Evolutionary conservation across 2,329 filamentous ascomycete genomes (phyloP), one percentile per base, ranked within the genome.

Genomic region (Orbilia oligospora): DNA sequence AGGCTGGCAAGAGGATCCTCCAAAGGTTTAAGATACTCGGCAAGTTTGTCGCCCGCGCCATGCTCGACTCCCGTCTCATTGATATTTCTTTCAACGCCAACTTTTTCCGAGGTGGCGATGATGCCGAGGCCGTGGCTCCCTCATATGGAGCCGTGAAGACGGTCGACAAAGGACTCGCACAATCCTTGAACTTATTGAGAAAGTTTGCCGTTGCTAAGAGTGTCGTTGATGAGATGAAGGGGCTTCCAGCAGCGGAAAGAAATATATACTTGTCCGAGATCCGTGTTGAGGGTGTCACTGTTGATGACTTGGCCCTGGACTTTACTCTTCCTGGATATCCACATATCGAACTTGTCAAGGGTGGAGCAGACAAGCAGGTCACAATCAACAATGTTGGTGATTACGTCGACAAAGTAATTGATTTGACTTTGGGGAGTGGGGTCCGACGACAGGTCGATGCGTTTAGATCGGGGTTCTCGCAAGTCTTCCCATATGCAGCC

Each of bases 1-100:
- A 96, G 56, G 91, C 93, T 73, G 94, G 94, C n/a, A 92, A 95
- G 85, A 93, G 93, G 81, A 91, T 97, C 48, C 86, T 97, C 38
- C 91, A 96, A 81, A 86, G 97, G 18, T 99, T 97, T 87, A 97
- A 92, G 84, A 92, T 95, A 83, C 90, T 99, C 22, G 96, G 96
- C 81, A 98, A 97, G 83, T 99, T 99, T 84, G 94, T 98, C 58
- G 96, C 97, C 33, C 91, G 96, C 64, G 97, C 96, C 0, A 98
- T 99, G 96, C 91, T 99, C 67, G 96, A 99, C 84, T 97, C 95
- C 0, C 90, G 96, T 68, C 98, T 99, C 83, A 97, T 99, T 81
- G 96, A 99, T 82, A 91, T 99, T 81, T 96, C 95, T 71, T 96
- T 99, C 85, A 99, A 97, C 83, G 93, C 96, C 0, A 97, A 94